A percentile compares a stretch with the other conserved stretches of the same genome.
These are phyloP conservation scores for Oropetium thomaeum DNA, from an alignment of 176 grass and related monocot species.

Conservation along the genomic window DNA sequence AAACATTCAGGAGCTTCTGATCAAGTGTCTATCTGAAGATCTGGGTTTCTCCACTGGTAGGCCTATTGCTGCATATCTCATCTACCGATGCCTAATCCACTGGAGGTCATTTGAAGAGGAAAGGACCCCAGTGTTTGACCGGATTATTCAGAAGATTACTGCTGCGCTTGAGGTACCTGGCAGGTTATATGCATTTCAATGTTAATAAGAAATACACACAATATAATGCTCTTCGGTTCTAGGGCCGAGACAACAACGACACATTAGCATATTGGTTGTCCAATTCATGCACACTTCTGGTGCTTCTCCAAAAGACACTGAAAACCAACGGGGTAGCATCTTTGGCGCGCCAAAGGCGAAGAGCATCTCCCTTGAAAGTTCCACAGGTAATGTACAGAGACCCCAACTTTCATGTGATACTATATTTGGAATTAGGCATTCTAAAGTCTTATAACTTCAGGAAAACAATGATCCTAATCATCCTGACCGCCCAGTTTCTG, in stretches of 20 bases:
- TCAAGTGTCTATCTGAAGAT: constrained; percentile 72
- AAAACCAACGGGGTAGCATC: constrained; percentile 47
- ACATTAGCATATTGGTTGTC: constrained; percentile 68
- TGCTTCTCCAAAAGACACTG: constrained; percentile 58
- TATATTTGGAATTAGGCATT: not conserved
- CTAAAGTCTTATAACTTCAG: constrained; percentile 15
- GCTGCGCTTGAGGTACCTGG: constrained; percentile 41
- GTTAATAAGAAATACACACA: not conserved
- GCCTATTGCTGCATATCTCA: constrained; percentile 53
- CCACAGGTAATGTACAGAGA: constrained; percentile 30
- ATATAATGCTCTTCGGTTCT: constrained; percentile 1
- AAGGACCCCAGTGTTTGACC: constrained; percentile 51
- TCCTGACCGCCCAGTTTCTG: constrained; percentile 27
- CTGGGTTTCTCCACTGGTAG: constrained; percentile 56
- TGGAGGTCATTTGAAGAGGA: constrained; percentile 73
- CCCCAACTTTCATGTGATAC: not conserved
- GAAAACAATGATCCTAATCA: constrained; percentile 38
- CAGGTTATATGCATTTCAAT: not conserved
- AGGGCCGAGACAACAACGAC: constrained; percentile 48
- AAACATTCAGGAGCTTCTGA: constrained; percentile 53
- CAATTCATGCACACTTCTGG: constrained; percentile 59
- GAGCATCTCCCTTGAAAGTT: constrained; percentile 38
- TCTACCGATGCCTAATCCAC: constrained; percentile 57
- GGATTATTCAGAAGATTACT: constrained; percentile 58
- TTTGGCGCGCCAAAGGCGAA: constrained; percentile 50